Evolutionary conservation across 1,139 yeast genomes (phyloP).

Genomic region (Yarrowia galli): DNA sequence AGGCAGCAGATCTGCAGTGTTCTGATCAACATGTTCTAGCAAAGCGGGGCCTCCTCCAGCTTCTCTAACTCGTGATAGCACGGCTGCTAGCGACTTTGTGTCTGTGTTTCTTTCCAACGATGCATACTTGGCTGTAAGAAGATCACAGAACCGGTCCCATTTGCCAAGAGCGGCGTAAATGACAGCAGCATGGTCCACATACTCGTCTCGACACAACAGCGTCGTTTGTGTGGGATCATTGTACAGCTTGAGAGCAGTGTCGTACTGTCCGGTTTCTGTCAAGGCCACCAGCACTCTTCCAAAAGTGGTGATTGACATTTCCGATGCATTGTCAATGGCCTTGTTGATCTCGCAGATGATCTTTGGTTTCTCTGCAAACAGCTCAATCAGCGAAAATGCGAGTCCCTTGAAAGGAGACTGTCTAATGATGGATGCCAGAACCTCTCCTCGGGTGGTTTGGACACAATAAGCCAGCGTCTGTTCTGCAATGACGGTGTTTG

Average conservation of each 20-base stretch:
- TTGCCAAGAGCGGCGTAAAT: conserved; percentile 7
- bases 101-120: conserved; percentile 1
- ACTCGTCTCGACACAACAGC: conserved; percentile 15
- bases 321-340: not conserved
- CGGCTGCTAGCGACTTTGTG: conserved; percentile 9
- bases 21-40: conserved; percentile 1
- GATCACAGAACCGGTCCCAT: conserved; percentile 3
- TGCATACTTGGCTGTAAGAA: conserved; percentile 2
- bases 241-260: conserved; percentile 9
- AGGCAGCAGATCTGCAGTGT: conserved; percentile 1
- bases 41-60: conserved; percentile 16
- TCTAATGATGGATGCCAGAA: not conserved
- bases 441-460: not conserved
- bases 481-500: not conserved
- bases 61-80: conserved; percentile 1
- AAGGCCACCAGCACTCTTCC: conserved; percentile 28
- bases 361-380: not conserved
- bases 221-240: not conserved
- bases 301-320: conserved; percentile 3
- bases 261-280: conserved; percentile 20
- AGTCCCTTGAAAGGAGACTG: conserved; percentile 7
- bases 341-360: not conserved
- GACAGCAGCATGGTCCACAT: conserved; percentile 24
- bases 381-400: conserved; percentile 5
- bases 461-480: not conserved